Percentiles rank a stretch among this genome's conserved stretches.
These are phyloP conservation scores for Dillenia suffruticosa DNA, from an alignment of 164 flowering plant species.

Conservation along the genomic window DNA sequence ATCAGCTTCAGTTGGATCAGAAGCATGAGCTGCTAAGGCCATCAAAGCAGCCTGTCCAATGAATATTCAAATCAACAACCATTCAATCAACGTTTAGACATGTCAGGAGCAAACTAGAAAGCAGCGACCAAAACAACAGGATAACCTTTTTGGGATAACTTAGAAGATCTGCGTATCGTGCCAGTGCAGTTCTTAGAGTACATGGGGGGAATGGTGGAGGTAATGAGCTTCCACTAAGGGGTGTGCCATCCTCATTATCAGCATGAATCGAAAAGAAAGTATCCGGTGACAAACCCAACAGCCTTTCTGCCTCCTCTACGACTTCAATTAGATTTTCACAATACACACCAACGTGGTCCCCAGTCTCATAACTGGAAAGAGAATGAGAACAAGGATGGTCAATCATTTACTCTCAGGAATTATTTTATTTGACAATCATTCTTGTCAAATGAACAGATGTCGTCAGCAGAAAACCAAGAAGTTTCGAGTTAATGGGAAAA, in stretches of 20 bases:
- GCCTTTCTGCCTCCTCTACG: slow-evolving; percentile 75
- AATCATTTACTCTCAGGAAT: slow-evolving; percentile 2
- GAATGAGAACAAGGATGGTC: neutral
- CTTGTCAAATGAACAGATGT: too few species aligned
- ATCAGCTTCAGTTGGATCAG: slow-evolving; percentile 86
- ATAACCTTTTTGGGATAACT: slow-evolving; percentile 94
- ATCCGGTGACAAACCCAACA: slow-evolving; percentile 59
- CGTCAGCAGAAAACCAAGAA: too few species aligned
- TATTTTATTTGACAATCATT: too few species aligned
- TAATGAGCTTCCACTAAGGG: slow-evolving; percentile 70
- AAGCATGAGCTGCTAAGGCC: slow-evolving; percentile 93
- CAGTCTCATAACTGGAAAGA: slow-evolving; percentile 82
- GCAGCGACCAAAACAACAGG: neutral
- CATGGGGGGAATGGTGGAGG: slow-evolving; percentile 96
- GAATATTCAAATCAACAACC: neutral
- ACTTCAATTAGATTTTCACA: slow-evolving; percentile 64
- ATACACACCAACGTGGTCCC: slow-evolving; percentile 97
- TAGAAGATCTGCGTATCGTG: slow-evolving; percentile 80
- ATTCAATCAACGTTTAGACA: neutral
- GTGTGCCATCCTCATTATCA: slow-evolving; percentile 89
- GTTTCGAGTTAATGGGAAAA: neutral
- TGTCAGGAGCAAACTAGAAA: neutral
- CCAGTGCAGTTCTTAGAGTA: slow-evolving; percentile 72
- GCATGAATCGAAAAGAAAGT: slow-evolving; percentile 75
- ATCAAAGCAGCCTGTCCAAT: slow-evolving; percentile 68